Conservation (phyloP, 768 basidiomycete genomes). For the Lentinula edodes region DNA sequence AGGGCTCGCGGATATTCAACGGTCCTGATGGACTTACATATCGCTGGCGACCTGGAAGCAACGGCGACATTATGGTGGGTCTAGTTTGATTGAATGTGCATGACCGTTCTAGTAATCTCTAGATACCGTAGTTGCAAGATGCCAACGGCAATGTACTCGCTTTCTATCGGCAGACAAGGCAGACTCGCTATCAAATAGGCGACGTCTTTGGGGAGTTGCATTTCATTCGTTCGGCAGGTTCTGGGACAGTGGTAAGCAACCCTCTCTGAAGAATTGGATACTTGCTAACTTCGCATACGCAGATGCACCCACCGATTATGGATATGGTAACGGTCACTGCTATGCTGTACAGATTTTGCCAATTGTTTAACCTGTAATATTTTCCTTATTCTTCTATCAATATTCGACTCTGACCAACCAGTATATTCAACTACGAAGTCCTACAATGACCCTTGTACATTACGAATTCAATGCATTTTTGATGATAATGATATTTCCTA, state of each 20-base stretch:
- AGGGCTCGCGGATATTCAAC: constrained; percentile 68
- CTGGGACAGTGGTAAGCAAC: constrained; percentile 67
- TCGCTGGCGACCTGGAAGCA: constrained; percentile 70
- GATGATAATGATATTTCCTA: not conserved
- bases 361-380: constrained; percentile 41
- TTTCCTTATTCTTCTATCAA: not conserved
- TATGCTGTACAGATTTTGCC: constrained; percentile 81
- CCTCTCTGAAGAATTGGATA: not conserved
- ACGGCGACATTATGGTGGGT: constrained; percentile 56
- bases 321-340: constrained; percentile 80
- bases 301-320: constrained; percentile 90
- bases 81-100: not conserved
- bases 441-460: constrained; percentile 7
- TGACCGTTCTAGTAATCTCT: not conserved
- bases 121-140: constrained; percentile 59
- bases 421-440: not conserved
- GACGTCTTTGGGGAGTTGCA: constrained; percentile 86
- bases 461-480: constrained; percentile 1
- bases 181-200: constrained; percentile 78
- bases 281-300: constrained; percentile 9
- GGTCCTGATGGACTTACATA: constrained; percentile 81
- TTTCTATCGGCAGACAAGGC: constrained; percentile 72
- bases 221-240: constrained; percentile 72
- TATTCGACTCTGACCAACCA: not conserved
- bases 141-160: constrained; percentile 64